Evolutionary conservation across 2,329 filamentous ascomycete genomes (phyloP), one percentile per base, ranked within the genome.

Genomic region (Corniculantispora saksenae): DNA sequence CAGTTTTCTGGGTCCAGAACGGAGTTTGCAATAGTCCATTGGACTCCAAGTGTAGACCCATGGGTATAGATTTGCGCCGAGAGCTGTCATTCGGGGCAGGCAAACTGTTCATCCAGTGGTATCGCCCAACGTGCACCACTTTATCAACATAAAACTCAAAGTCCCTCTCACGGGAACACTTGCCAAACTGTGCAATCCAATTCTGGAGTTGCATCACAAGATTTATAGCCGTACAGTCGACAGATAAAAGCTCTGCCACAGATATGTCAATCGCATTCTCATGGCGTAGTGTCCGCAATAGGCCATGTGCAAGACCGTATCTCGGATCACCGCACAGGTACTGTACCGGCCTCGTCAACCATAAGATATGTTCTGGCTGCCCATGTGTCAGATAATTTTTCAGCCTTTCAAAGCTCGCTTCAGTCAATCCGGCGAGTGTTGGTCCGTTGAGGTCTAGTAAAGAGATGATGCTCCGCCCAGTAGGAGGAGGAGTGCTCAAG

Each of bases 221-320:
- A 7, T 35, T 21, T 17, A 56, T 21, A 32, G 53, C 17, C 12
- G 21, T 38, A 56, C 15, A 56, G 21, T 56, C 27, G 27, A 56
- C 19, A 9, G 29, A 35, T 32, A n/a, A 32, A 21, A 35, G 12
- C 25, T 38, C 35, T 38, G 35, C 35, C 35, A 38, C 35, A 13
- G 35, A 38, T 13, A 38, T 38, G 35, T 38, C 35, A 38, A 38
- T 38, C 35, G 19, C 27, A 56, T 32, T 21, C 27, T 56, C 27
- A 25, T 48, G 35, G 13, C 27, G 23, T 10, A 35, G 19, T n/a
- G 53, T 35, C 10, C 23, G 19, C n/a, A 56, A 8, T 25, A 56
- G 21, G n/a, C 53, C 53, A 56, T 56, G 53, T 12, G n/a, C 53
- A 35, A 56, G 53, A n/a, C 53, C 53, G 35, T 56, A 56, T 32